These are phyloP conservation scores for Stagonosporopsis rhizophila DNA, from an alignment of 2,329 filamentous ascomycete genomes.

Conservation along the genomic window DNA sequence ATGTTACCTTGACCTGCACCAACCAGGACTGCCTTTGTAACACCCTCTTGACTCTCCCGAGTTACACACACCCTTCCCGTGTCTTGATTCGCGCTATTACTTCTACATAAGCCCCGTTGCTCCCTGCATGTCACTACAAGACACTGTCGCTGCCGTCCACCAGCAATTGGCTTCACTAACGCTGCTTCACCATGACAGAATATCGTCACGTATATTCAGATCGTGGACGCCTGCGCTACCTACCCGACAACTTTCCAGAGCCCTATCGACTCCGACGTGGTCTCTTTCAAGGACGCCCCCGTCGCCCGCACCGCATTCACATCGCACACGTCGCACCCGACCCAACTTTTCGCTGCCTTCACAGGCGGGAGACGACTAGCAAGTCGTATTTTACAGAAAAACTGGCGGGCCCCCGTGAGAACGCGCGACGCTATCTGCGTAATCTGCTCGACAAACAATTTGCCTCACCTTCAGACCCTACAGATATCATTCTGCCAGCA, in stretches of 20 bases:
- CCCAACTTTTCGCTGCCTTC: constrained; percentile 37
- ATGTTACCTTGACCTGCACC: constrained; percentile 41
- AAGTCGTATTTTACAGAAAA: constrained; percentile 52
- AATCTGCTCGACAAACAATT: constrained; percentile 53
- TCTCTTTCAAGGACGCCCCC: constrained; percentile 59
- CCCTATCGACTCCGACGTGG: constrained; percentile 34
- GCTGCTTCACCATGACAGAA: constrained; percentile 47
- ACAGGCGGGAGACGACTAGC: constrained; percentile 41
- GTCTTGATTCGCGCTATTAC: constrained; percentile 22
- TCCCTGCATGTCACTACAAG: constrained; percentile 25
- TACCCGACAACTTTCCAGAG: constrained; percentile 45
- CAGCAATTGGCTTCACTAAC: constrained; percentile 40
- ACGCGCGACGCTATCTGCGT: constrained; percentile 58
- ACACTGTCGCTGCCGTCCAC: constrained; percentile 16
- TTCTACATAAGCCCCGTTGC: constrained; percentile 30
- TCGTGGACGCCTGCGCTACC: constrained; percentile 48
- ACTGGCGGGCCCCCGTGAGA: constrained; percentile 59
- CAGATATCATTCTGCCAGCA: constrained; percentile 31
- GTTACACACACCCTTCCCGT: constrained; percentile 35
- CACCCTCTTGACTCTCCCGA: constrained; percentile 38
- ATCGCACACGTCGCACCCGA: constrained; percentile 60
- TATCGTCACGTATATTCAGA: constrained; percentile 48
- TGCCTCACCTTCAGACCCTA: constrained; percentile 27
- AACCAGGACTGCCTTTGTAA: constrained; percentile 46
- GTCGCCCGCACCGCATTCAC: constrained; percentile 64